phyloP scores from a whole-genome alignment of 805 yeast species.

The Maudiozyma bulderi region DNA sequence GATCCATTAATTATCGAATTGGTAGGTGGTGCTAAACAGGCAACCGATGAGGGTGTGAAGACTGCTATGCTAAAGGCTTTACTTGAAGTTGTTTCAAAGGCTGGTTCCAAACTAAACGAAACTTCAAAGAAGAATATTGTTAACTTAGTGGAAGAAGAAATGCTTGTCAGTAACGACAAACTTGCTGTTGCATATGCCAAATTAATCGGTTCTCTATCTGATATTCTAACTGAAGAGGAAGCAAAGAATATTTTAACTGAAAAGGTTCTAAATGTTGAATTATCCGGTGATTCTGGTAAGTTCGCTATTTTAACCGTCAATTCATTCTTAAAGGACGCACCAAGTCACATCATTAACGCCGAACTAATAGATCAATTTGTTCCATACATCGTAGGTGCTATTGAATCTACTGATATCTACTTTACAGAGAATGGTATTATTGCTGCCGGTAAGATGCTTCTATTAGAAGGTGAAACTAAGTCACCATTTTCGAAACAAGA shows the following conservation, averaged over 20 bases:
- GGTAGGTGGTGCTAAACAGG: slow-evolving; percentile 59
- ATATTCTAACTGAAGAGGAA: slow-evolving; percentile 54
- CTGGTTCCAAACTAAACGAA: slow-evolving; percentile 71
- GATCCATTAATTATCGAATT: slow-evolving; percentile 86
- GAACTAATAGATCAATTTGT: slow-evolving; percentile 44
- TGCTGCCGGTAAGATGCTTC: slow-evolving; percentile 73
- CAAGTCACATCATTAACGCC: slow-evolving; percentile 47
- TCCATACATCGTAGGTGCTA: slow-evolving; percentile 38
- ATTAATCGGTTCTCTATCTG: slow-evolving; percentile 68
- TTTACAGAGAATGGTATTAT: slow-evolving; percentile 66
- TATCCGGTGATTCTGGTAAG: slow-evolving; percentile 37
- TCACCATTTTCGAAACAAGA: slow-evolving; percentile 29
- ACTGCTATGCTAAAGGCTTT: slow-evolving; percentile 80
- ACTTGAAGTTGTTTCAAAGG: slow-evolving; percentile 68
- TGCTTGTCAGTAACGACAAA: slow-evolving; percentile 45
- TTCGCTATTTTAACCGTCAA: slow-evolving; percentile 67
- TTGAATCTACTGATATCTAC: slow-evolving; percentile 34
- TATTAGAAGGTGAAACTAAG: slow-evolving; percentile 38
- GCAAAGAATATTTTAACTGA: slow-evolving; percentile 48
- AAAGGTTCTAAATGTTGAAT: slow-evolving; percentile 44
- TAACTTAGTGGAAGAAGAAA: slow-evolving; percentile 65
- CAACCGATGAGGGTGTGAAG: slow-evolving; percentile 62
- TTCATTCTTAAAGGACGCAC: slow-evolving; percentile 71
- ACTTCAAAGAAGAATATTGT: slow-evolving; percentile 59
- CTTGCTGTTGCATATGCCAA: slow-evolving; percentile 68